Base-by-base conservation (phyloP, 2,329 filamentous ascomycete species). In the Intubia oerlemansii region DNA sequence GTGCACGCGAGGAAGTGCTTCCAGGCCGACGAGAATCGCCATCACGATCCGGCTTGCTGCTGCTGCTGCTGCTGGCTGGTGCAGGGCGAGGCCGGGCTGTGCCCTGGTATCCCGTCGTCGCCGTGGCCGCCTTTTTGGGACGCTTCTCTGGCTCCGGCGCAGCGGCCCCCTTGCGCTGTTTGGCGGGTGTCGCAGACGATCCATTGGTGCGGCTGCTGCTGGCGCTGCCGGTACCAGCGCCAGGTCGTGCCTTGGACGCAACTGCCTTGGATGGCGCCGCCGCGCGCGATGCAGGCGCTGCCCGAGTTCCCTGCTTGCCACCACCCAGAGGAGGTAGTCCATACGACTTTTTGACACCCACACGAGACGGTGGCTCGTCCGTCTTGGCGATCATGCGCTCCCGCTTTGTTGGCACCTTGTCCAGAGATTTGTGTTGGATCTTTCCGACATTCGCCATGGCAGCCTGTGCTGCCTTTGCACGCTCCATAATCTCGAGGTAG, bases 401-500 rank as follows among this genome's bases (percentile, higher is more conserved):
- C 34, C 56, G 59, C 45, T 58, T 74, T 35, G 51, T 56, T 6
- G 60, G 51, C n/a, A 60, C 49, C 41, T 69, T 74, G 39, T 77
- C 74, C 2, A 70, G 62, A 13, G 71, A 59, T 44, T 80, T 80
- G 47, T 81, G 74, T 44, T 79, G 75, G 38, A 81, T 78, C 39
- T 67, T 69, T 31, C 73, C 74, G 15, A 74, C 58, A 39, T 62
- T 62, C n/a, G 56, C 62, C 53, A 66, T 62, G 23, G 52, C 55
- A 22, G 54, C 56, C 41, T 77, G 66, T 10, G 66, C 71, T 35
- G 66, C 66, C 42, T 76, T 69, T 18, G 68, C 78, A 38, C 73
- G 62, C 31, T 72, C 72, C 50, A 84, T 59, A 34, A 81, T 74
- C 41, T 81, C 75, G 21, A 70, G 66, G 45, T 69, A 84, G 0